Evolutionary conservation across 108 stramenopile species (phyloP).

Genomic region (Nannochloropsis granulata): DNA sequence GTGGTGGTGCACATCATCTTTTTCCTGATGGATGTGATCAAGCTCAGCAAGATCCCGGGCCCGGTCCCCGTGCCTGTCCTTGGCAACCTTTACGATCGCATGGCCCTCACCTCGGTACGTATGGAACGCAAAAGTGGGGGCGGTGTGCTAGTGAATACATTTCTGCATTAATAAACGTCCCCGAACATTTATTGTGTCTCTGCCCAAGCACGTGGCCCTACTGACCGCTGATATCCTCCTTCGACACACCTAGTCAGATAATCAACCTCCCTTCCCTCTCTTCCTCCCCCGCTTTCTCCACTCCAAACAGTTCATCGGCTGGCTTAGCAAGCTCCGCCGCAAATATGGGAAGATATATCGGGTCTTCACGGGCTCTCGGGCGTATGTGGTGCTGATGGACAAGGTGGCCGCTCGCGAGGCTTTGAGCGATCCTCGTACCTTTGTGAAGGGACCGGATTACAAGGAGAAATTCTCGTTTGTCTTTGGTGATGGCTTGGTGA

Average conservation of each 20-base stretch:
- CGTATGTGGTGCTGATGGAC: background rate
- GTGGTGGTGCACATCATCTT: background rate
- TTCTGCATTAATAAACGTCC: too few relatives aligned
- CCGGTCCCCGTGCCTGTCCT: background rate
- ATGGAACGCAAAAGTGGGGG: too few relatives aligned
- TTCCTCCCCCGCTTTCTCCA: background rate
- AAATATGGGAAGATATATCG: background rate
- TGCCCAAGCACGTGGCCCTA: too few relatives aligned
- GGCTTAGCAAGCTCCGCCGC: background rate
- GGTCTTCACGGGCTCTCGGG: background rate
- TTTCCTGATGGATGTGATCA: background rate
- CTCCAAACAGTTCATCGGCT: background rate
- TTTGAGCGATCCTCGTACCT: background rate
- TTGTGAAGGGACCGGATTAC: slow-evolving; percentile 12
- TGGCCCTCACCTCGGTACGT: background rate
- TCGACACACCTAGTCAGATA: too few relatives aligned
- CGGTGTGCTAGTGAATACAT: too few relatives aligned
- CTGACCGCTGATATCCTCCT: too few relatives aligned
- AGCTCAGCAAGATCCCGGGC: background rate
- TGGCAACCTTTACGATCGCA: background rate
- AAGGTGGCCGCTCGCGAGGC: background rate
- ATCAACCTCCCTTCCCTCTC: background rate
- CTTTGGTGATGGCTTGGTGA: slow-evolving; percentile 35
- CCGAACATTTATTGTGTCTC: too few relatives aligned
- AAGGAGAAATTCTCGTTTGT: slow-evolving; percentile 8